Percentiles rank a stretch among this genome's conserved stretches.
Evolutionary conservation across 176 grass and related monocot species (phyloP).

Genomic region (Tillandsia leiboldiana): DNA sequence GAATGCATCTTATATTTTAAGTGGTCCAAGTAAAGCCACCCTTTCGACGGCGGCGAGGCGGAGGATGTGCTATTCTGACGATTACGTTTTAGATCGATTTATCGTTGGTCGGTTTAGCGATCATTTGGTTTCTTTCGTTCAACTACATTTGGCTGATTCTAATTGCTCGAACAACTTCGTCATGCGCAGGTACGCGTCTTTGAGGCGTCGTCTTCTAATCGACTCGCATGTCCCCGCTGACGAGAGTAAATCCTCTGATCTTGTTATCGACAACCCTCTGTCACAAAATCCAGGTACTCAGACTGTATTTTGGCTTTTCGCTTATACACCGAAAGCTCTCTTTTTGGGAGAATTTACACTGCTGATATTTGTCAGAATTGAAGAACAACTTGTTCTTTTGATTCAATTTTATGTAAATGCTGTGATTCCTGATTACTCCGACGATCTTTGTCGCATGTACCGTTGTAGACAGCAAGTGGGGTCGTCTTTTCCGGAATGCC

Average conservation of each 20-base stretch:
- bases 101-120: background rate
- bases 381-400: slow-evolving; percentile 6
- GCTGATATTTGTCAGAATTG: slow-evolving; percentile 2
- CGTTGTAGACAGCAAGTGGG: slow-evolving; percentile 79
- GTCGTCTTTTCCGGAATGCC: slow-evolving; percentile 72
- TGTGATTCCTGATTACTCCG: background rate
- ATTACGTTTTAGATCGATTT: no score
- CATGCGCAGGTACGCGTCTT: slow-evolving; percentile 58
- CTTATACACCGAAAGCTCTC: no score
- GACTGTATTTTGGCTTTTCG: no score
- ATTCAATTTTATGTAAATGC: background rate
- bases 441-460: background rate
- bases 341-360: background rate
- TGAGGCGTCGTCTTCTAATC: slow-evolving; percentile 60
- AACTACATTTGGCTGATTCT: background rate
- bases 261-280: slow-evolving; percentile 74
- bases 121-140: background rate
- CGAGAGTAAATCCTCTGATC: slow-evolving; percentile 46
- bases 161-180: slow-evolving; percentile 4
- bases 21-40: no score
- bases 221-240: slow-evolving; percentile 67
- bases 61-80: no score
- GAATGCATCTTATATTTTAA: no score
- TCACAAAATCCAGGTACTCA: slow-evolving; percentile 86
- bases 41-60: no score